These are phyloP conservation scores for Phytophthora hibernalis DNA, from an alignment of 352 stramenopile species.

Conservation along the genomic window DNA sequence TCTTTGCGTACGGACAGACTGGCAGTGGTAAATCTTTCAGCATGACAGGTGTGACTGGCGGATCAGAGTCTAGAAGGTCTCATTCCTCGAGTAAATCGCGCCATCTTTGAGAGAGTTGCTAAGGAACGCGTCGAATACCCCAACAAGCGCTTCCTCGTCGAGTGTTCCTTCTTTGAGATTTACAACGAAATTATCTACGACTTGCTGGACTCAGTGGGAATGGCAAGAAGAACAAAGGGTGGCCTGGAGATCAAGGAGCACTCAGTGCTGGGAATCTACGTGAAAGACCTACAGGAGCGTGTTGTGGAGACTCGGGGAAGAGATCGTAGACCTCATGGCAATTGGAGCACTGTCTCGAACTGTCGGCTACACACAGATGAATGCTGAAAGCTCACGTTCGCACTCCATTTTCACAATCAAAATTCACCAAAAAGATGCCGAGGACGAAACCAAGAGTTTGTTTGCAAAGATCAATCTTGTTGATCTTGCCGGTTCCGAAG, in stretches of 20 bases:
- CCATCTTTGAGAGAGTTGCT: slow-evolving; percentile 90
- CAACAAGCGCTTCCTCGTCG: slow-evolving; percentile 90
- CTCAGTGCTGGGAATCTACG: slow-evolving; percentile 94
- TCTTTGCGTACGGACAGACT: slow-evolving; percentile 91
- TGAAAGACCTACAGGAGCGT: slow-evolving; percentile 91
- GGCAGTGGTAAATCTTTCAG: slow-evolving; percentile 91
- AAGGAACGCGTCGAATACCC: slow-evolving; percentile 66
- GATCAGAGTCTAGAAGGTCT: slow-evolving; percentile 75
- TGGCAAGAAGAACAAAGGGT: slow-evolving; percentile 86
- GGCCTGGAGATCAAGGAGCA: slow-evolving; percentile 95
- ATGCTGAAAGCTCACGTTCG: slow-evolving; percentile 92
- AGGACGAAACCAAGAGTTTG: slow-evolving; percentile 86
- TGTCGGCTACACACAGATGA: slow-evolving; percentile 94
- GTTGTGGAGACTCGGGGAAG: slow-evolving; percentile 89
- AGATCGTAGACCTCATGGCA: slow-evolving; percentile 85
- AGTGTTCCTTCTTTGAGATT: slow-evolving; percentile 96
- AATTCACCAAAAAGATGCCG: slow-evolving; percentile 92
- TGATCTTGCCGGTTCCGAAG: slow-evolving; percentile 93
- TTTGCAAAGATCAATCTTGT: slow-evolving; percentile 96
- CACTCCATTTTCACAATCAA: slow-evolving; percentile 97
- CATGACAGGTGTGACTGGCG: slow-evolving; percentile 78
- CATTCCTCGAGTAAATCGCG: slow-evolving; percentile 92
- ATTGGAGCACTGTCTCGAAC: slow-evolving; percentile 72
- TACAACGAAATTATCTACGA: slow-evolving; percentile 98
- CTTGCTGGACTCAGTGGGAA: slow-evolving; percentile 90